These are phyloP conservation scores for Rubus idaeus DNA, from an alignment of 306 rosid species.

Conservation along the genomic window DNA sequence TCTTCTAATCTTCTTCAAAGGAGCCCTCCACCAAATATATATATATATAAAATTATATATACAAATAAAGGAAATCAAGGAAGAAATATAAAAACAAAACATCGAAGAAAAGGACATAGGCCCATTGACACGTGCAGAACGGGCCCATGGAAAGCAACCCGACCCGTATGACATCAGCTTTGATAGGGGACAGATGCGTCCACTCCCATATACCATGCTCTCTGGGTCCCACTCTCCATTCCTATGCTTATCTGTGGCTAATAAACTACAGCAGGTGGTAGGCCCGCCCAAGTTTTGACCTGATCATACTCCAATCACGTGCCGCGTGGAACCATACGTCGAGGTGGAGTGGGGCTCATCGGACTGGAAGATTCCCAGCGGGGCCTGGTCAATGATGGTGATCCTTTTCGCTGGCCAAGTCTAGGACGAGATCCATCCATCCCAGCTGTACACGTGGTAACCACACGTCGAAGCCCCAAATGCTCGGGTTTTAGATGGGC, in stretches of 20 bases:
- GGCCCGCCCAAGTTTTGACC: not conserved
- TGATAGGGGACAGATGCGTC: slow-evolving; percentile 4
- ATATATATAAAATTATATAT: too few species aligned
- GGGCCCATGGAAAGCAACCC: slow-evolving; percentile 3
- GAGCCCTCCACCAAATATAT: not conserved
- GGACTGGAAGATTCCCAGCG: slow-evolving; percentile 29
- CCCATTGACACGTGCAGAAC: not conserved
- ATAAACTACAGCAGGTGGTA: not conserved
- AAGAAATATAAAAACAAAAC: not conserved
- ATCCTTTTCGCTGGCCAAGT: slow-evolving; percentile 6
- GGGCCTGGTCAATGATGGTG: slow-evolving; percentile 23
- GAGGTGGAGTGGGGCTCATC: slow-evolving; percentile 27
- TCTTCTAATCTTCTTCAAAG: too few species aligned
- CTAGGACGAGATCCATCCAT: slow-evolving; percentile 8
- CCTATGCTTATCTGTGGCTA: not conserved
- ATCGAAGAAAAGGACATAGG: not conserved
- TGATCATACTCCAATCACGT: not conserved
- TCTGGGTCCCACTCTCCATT: not conserved
- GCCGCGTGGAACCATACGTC: slow-evolving; percentile 33
- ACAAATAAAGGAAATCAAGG: not conserved
- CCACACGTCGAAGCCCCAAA: not conserved
- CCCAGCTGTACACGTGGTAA: slow-evolving; percentile 32
- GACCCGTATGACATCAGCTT: slow-evolving; percentile 5
- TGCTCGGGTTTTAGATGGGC: slow-evolving; percentile 22
- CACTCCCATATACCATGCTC: not conserved